These are phyloP conservation scores for Daucus carota DNA, from an alignment of 129 eudicot genomes.

Conservation along the genomic window DNA sequence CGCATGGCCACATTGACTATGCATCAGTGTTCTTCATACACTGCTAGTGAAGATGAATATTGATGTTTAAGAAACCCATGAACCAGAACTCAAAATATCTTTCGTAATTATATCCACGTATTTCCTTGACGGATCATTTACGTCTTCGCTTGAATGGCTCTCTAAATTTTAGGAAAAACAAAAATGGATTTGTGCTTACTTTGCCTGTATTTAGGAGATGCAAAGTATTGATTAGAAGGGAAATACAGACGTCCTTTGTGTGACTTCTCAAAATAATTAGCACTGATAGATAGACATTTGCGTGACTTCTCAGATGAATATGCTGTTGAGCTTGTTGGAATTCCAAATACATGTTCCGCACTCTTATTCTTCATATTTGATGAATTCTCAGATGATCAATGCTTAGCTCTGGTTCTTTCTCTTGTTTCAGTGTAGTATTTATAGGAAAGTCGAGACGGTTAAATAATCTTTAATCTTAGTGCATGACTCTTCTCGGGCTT, in stretches of 20 bases:
- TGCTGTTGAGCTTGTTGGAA: conserved; percentile 20
- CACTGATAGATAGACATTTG: conserved; percentile 9
- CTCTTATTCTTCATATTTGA: conserved; percentile 12
- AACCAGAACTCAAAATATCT: conserved; percentile 49
- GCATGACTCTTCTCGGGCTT: conserved; percentile 21
- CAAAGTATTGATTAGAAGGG: conserved; percentile 12
- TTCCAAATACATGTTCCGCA: background rate
- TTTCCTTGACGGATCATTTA: conserved; percentile 18
- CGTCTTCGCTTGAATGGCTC: conserved; percentile 16
- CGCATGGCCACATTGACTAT: background rate
- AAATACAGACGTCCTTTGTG: conserved; percentile 4
- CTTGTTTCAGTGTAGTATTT: background rate
- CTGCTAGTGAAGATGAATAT: conserved; percentile 12
- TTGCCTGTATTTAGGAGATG: conserved; percentile 13
- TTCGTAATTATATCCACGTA: conserved; percentile 26
- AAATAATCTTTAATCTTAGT: background rate
- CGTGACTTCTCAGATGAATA: background rate
- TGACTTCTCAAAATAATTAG: background rate
- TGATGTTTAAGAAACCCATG: conserved; percentile 27
- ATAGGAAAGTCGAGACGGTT: conserved; percentile 3
- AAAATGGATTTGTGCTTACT: background rate
- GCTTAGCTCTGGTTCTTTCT: background rate
- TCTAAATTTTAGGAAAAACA: conserved; percentile 1
- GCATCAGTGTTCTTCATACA: background rate
- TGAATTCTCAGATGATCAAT: background rate